Evolutionary conservation across 2,329 filamentous ascomycete genomes (phyloP).

Genomic region (Cytospora schulzeri): DNA sequence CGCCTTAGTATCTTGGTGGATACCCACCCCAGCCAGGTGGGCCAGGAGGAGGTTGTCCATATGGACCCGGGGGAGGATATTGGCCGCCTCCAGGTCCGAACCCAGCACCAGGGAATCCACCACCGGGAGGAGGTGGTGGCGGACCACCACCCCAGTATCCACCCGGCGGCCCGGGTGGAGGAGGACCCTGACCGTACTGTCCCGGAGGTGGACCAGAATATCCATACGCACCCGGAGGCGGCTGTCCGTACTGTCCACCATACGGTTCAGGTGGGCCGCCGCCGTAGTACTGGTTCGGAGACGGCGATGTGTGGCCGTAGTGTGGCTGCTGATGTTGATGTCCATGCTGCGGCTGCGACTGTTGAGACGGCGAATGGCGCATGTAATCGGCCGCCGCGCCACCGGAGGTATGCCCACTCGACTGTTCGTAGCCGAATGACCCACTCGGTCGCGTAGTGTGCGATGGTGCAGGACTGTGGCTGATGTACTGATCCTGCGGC

Average conservation of each 20-base stretch:
- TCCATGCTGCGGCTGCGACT: conserved; percentile 29
- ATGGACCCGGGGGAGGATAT: conserved; percentile 14
- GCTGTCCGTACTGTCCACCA: conserved; percentile 28
- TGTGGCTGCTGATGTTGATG: conserved; percentile 27
- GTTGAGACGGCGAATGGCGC: conserved; percentile 26
- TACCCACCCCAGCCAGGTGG: conserved; percentile 23
- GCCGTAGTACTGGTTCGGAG: conserved; percentile 36
- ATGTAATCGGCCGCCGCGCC: conserved; percentile 27
- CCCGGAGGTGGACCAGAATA: conserved; percentile 37
- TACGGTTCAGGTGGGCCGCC: conserved; percentile 32
- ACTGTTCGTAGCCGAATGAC: conserved; percentile 15
- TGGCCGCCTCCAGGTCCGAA: conserved; percentile 23
- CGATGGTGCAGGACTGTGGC: conserved; percentile 25
- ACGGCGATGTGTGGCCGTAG: conserved; percentile 36
- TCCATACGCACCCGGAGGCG: conserved; percentile 15
- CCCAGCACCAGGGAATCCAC: conserved; percentile 23
- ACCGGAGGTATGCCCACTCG: conserved; percentile 8
- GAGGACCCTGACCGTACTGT: conserved; percentile 35
- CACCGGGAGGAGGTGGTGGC: conserved; percentile 23
- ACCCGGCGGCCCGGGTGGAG: conserved; percentile 8
- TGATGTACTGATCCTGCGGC: conserved; percentile 32
- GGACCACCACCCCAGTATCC: conserved; percentile 22
- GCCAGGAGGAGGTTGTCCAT: conserved; percentile 22
- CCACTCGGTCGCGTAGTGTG: conserved; percentile 31
- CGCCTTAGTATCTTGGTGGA: conserved; percentile 14